These are phyloP conservation scores for Lasiodiplodia theobromae DNA, from an alignment of 2,329 filamentous ascomycete species.

Conservation along the genomic window DNA sequence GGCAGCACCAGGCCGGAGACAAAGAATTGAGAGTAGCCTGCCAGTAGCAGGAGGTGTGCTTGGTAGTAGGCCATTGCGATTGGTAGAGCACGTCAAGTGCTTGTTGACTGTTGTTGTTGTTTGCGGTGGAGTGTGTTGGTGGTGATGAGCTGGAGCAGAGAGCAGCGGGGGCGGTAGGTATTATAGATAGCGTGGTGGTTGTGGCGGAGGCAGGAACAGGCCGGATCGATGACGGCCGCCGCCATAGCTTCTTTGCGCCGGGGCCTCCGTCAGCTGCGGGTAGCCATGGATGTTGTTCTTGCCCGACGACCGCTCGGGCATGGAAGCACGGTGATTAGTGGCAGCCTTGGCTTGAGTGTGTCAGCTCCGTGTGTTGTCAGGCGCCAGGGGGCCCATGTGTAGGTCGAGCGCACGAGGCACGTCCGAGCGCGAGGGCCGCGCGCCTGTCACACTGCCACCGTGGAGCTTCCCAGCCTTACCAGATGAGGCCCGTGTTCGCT, in stretches of 20 bases:
- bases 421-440: constrained; percentile 13
- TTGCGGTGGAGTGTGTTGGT: background rate
- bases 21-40: constrained; percentile 30
- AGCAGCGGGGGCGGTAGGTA: background rate
- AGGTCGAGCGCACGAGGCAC: constrained; percentile 24
- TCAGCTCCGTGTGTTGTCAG: constrained; percentile 16
- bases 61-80: constrained; percentile 28
- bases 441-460: constrained; percentile 9
- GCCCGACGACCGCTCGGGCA: constrained; percentile 18
- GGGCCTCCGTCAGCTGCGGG: constrained; percentile 17
- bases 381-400: constrained; percentile 15
- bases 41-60: constrained; percentile 28
- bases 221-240: constrained; percentile 13
- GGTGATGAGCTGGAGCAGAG: background rate
- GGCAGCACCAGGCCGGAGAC: constrained; percentile 29
- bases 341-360: constrained; percentile 12
- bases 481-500: background rate
- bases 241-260: constrained; percentile 13
- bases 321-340: constrained; percentile 22
- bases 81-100: constrained; percentile 20
- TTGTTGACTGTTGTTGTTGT: background rate
- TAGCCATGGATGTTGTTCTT: constrained; percentile 3
- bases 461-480: constrained; percentile 11
- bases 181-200: constrained; percentile 29
- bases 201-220: constrained; percentile 22